phyloP scores from a whole-genome alignment of 148 eudicot genomes.

The Nepenthes mirabilis region DNA sequence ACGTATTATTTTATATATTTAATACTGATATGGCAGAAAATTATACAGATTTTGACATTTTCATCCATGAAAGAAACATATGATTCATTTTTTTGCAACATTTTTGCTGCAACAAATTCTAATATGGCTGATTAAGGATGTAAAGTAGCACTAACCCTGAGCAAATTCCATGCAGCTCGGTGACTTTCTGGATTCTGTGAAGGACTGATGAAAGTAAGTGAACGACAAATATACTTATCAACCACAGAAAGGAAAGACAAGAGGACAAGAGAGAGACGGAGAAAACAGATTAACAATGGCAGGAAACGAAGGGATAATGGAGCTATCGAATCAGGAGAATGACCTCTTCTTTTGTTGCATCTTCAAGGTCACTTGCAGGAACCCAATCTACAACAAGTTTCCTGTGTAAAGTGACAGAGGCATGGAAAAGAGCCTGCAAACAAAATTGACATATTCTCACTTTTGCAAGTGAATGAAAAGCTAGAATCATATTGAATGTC shows the following conservation, averaged over 20 bases:
- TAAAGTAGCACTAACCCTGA: constrained; percentile 41
- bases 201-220: not conserved
- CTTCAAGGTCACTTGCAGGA: constrained; percentile 87
- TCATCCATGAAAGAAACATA: no score
- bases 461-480: no score
- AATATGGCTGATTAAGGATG: not conserved
- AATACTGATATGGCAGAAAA: no score
- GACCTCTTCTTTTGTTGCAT: constrained; percentile 65
- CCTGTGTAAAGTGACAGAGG: constrained; percentile 67
- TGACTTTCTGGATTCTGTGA: constrained; percentile 65
- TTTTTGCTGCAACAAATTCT: no score
- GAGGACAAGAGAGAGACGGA: not conserved
- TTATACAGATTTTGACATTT: no score
- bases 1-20: no score
- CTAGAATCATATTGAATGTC: no score
- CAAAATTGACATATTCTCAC: no score
- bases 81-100: no score
- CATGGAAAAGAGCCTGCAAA: constrained; percentile 86
- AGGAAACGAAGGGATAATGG: not conserved
- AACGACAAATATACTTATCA: not conserved
- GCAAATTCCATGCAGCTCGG: constrained; percentile 59
- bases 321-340: constrained; percentile 1
- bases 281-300: no score
- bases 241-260: not conserved
- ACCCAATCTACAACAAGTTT: constrained; percentile 76